phyloP scores from a whole-genome alignment of 2,329 filamentous ascomycete species.

The Byssothecium circinans region DNA sequence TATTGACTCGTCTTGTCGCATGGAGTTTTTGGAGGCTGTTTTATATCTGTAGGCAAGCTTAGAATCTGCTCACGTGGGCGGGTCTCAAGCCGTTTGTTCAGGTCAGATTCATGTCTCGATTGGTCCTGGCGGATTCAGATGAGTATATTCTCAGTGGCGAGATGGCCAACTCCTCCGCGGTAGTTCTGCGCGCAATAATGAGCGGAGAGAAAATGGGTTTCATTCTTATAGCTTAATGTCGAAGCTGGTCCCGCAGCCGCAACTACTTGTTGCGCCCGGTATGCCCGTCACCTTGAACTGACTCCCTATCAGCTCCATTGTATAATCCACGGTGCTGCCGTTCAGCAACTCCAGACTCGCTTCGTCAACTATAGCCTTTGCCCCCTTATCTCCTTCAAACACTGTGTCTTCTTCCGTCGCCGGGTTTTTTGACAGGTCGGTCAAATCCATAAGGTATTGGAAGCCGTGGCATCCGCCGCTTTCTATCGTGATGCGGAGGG shows the following conservation, averaged over 20 bases:
- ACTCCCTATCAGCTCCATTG: slow-evolving; percentile 88
- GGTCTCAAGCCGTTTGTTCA: no score
- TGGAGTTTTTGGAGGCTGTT: no score
- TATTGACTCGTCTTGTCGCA: no score
- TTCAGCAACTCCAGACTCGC: slow-evolving; percentile 85
- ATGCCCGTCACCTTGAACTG: slow-evolving; percentile 98
- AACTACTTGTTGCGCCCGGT: slow-evolving; percentile 86
- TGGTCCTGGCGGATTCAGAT: no score
- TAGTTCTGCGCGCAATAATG: background rate
- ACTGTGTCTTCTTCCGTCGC: slow-evolving; percentile 77
- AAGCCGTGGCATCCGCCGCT: slow-evolving; percentile 97
- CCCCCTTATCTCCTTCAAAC: slow-evolving; percentile 67
- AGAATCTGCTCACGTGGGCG: no score
- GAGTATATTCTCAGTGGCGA: no score
- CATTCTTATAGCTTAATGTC: slow-evolving; percentile 67
- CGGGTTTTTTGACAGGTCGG: slow-evolving; percentile 57
- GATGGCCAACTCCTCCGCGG: background rate
- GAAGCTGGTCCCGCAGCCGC: slow-evolving; percentile 96
- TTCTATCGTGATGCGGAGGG: slow-evolving; percentile 89
- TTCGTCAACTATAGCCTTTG: slow-evolving; percentile 89
- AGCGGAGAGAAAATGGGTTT: background rate
- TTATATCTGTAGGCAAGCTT: no score
- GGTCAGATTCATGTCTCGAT: no score
- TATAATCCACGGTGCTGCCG: slow-evolving; percentile 95
- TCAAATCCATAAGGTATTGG: slow-evolving; percentile 91